These are phyloP conservation scores for Penicillium taxi DNA, from an alignment of 495 filamentous ascomycete species.

Conservation along the genomic window DNA sequence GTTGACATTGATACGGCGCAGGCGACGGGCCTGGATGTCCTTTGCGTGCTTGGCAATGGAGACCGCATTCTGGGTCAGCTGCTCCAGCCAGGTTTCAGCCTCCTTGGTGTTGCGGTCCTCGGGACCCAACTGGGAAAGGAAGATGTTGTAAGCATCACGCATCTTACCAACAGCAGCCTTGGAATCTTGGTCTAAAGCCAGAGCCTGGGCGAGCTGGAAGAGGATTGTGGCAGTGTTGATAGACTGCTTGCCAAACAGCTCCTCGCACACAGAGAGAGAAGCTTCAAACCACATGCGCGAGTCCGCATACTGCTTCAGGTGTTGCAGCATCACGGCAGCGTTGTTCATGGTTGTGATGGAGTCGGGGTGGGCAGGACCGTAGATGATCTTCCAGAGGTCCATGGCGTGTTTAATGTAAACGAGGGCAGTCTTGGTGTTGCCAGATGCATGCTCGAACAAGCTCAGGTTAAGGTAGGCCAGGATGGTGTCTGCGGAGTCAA, in stretches of 20 bases:
- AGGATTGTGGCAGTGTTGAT: conserved; percentile 91
- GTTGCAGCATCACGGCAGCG: conserved; percentile 95
- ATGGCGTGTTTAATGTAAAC: conserved; percentile 86
- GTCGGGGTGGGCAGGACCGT: conserved; percentile 87
- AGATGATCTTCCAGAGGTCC: conserved; percentile 94
- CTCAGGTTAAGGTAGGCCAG: conserved; percentile 92
- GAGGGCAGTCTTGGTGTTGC: conserved; percentile 77
- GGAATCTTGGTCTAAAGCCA: conserved; percentile 86
- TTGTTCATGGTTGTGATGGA: conserved; percentile 99
- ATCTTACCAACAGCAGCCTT: conserved; percentile 85
- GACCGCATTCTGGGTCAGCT: conserved; percentile 90
- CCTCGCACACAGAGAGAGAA: conserved; percentile 76
- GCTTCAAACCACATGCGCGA: conserved; percentile 96
- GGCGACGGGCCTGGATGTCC: conserved; percentile 63
- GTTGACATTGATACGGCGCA: conserved; percentile 52
- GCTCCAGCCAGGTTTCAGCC: conserved; percentile 88
- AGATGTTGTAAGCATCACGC: conserved; percentile 93
- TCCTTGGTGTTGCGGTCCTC: conserved; percentile 95
- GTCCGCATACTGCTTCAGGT: conserved; percentile 82
- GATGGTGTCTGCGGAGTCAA: conserved; percentile 90
- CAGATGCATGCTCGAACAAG: conserved; percentile 86
- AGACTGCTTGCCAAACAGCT: conserved; percentile 75
- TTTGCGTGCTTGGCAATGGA: conserved; percentile 87
- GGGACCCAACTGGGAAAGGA: conserved; percentile 72
- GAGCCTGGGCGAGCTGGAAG: conserved; percentile 92